phyloP scores from a whole-genome alignment of 1,284 basidiomycete genomes.

The Waitea zeae region DNA sequence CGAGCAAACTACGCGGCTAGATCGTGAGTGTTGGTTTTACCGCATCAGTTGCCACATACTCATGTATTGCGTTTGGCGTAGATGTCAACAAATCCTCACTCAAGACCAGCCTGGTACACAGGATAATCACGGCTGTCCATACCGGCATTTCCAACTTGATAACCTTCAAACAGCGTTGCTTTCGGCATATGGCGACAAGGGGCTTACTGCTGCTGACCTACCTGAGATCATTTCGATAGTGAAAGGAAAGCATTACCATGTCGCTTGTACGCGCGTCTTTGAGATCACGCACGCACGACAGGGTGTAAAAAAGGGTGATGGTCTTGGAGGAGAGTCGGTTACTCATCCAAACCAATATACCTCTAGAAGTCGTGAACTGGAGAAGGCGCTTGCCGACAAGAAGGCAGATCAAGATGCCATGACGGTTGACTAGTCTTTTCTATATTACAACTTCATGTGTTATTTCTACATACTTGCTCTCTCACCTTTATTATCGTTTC shows the following conservation, averaged over 20 bases:
- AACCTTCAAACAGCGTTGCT: constrained; percentile 73
- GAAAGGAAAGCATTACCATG: constrained; percentile 78
- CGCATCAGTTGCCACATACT: constrained; percentile 6
- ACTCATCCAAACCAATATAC: constrained; percentile 89
- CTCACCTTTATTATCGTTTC: no score
- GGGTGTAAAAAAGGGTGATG: constrained; percentile 80
- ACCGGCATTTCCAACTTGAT: constrained; percentile 77
- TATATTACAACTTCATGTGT: no score
- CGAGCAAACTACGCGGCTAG: constrained; percentile 90
- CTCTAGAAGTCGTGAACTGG: constrained; percentile 48
- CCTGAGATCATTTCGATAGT: constrained; percentile 79
- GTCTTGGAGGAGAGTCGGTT: constrained; percentile 82
- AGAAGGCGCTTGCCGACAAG: constrained; percentile 16
- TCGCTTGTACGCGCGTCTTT: constrained; percentile 94
- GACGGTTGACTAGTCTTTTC: not conserved
- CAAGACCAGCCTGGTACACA: constrained; percentile 55
- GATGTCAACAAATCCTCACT: constrained; percentile 84
- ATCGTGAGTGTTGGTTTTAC: constrained; percentile 31
- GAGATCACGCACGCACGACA: constrained; percentile 74
- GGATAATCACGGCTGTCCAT: constrained; percentile 88
- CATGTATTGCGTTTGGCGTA: constrained; percentile 17
- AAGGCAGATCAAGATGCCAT: not conserved
- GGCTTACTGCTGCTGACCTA: constrained; percentile 48
- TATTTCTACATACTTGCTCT: no score
- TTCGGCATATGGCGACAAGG: constrained; percentile 53